Conservation (phyloP, 2,329 filamentous ascomycete genomes). For the Aureobasidium vineae region DNA sequence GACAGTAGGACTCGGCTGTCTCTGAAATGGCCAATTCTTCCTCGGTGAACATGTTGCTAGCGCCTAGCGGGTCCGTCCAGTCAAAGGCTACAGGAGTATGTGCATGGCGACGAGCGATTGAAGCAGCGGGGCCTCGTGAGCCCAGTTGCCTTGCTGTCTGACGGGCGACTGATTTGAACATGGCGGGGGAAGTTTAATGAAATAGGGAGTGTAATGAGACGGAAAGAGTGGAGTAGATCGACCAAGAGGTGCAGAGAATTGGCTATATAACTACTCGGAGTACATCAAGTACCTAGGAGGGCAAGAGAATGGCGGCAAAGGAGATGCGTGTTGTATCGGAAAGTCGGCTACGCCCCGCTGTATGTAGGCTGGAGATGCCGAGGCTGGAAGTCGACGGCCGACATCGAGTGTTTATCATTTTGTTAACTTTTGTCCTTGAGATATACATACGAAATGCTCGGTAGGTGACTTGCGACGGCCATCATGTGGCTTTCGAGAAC, state of each 20-base stretch:
- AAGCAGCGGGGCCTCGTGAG: conserved; percentile 36
- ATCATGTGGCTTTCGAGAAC: not conserved
- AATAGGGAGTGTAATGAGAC: not conserved
- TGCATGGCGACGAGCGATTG: conserved; percentile 41
- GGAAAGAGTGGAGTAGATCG: not conserved
- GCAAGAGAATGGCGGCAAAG: conserved; percentile 15
- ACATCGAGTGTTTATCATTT: not conserved
- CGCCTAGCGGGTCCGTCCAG: conserved; percentile 85
- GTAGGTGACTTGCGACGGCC: not conserved
- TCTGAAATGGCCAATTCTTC: conserved; percentile 89
- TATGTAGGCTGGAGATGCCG: conserved; percentile 9
- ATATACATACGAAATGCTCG: not conserved
- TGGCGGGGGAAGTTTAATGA: conserved; percentile 30
- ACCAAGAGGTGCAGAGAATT: not conserved
- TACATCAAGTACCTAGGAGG: not conserved
- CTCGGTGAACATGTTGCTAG: conserved; percentile 75
- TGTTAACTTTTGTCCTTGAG: not conserved
- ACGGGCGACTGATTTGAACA: conserved; percentile 47
- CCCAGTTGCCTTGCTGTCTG: conserved; percentile 43
- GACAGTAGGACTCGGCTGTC: conserved; percentile 89
- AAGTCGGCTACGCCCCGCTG: conserved; percentile 21
- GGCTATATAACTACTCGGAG: conserved; percentile 12
- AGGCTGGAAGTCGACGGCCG: conserved; percentile 24
- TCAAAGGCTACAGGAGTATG: conserved; percentile 61
- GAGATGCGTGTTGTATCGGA: conserved; percentile 18